Evolutionary conservation across 208 protist species (phyloP).

Genomic region (Crithidia sp.): DNA sequence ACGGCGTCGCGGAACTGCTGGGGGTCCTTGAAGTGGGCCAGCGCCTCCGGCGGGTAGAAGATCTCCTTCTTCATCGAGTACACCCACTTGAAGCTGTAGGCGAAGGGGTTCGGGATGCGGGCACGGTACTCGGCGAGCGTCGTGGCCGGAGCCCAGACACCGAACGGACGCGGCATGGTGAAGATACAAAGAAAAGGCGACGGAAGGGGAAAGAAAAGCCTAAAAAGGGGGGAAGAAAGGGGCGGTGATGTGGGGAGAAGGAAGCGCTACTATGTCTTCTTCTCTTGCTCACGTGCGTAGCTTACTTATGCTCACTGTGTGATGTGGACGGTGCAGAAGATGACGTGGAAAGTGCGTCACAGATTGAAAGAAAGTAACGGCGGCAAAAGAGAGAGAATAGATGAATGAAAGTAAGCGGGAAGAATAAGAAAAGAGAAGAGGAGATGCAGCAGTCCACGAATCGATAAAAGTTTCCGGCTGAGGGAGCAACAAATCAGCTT

Average conservation of each 20-base stretch:
- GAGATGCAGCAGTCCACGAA: too few relatives aligned
- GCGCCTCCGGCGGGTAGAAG: conserved; percentile 84
- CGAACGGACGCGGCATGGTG: conserved; percentile 86
- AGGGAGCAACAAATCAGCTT: too few relatives aligned
- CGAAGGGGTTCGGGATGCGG: conserved; percentile 64
- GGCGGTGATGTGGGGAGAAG: too few relatives aligned
- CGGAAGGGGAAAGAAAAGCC: conserved; percentile 21
- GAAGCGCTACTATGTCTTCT: not conserved
- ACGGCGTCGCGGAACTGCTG: conserved; percentile 89
- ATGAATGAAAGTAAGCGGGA: too few relatives aligned
- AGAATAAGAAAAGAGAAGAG: too few relatives aligned
- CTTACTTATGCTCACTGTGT: too few relatives aligned
- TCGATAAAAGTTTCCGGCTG: too few relatives aligned
- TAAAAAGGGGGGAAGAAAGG: conserved; percentile 13
- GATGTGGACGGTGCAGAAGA: too few relatives aligned
- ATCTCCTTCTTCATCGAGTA: conserved; percentile 66
- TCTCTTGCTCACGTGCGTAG: not conserved
- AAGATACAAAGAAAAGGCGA: conserved; percentile 7
- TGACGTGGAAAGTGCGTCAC: too few relatives aligned
- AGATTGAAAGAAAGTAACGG: too few relatives aligned
- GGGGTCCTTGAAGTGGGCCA: conserved; percentile 88
- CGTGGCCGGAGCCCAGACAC: conserved; percentile 85
- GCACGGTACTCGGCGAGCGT: conserved; percentile 85
- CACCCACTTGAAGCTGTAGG: conserved; percentile 60
- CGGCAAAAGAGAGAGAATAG: too few relatives aligned